phyloP scores from a whole-genome alignment of 345 rosid genomes.

The Hibiscus trionum region DNA sequence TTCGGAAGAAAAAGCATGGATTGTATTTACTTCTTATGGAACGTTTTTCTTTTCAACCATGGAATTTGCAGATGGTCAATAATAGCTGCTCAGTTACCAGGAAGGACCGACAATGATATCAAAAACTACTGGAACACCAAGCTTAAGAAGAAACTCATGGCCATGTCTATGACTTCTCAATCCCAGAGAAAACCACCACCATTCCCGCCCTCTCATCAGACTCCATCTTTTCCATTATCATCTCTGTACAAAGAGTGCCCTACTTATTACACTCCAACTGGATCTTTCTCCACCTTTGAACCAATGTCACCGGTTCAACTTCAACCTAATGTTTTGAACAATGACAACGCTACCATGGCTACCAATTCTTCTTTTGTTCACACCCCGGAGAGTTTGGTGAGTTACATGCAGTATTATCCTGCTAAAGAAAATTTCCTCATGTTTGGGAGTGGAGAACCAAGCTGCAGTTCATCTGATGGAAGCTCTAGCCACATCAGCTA shows the following conservation, averaged over 20 bases:
- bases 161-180: constrained; percentile 25
- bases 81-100: no score
- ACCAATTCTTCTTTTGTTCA: background rate
- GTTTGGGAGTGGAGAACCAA: constrained; percentile 32
- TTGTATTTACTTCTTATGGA: background rate
- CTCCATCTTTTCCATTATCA: background rate
- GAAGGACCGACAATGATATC: no score
- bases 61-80: constrained; percentile 16
- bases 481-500: constrained; percentile 33
- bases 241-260: background rate
- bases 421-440: constrained; percentile 22
- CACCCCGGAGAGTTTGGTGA: constrained; percentile 21
- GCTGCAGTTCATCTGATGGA: constrained; percentile 54
- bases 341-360: background rate
- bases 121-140: no score
- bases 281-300: background rate
- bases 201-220: constrained; percentile 25
- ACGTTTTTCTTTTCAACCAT: no score
- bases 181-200: constrained; percentile 36
- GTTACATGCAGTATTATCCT: constrained; percentile 28
- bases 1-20: background rate
- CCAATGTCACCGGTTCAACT: background rate
- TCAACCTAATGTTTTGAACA: background rate
- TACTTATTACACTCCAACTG: background rate
- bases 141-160: constrained; percentile 15